phyloP scores from a whole-genome alignment of 352 stramenopile species.

The Aphanomyces invadans region DNA sequence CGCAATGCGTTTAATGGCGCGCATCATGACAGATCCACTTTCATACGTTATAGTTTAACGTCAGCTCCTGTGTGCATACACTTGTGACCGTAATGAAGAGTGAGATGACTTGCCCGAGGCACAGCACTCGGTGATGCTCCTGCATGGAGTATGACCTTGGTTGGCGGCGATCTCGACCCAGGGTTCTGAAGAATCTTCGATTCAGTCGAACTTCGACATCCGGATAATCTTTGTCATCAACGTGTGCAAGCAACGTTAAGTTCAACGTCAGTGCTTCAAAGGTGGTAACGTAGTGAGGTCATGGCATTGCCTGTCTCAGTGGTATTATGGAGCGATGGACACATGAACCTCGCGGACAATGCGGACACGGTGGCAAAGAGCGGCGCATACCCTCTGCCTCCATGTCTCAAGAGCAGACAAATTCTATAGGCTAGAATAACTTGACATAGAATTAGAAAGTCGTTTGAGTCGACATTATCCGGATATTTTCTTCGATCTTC shows the following conservation, averaged over 20 bases:
- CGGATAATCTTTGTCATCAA: neutral
- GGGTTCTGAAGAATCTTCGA: neutral
- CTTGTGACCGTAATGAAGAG: conserved; percentile 81
- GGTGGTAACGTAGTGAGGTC: no score
- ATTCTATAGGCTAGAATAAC: no score
- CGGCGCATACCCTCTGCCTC: no score
- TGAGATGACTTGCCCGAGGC: conserved; percentile 84
- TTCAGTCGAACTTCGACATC: neutral
- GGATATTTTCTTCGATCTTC: neutral
- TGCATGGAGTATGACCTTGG: conserved; percentile 25
- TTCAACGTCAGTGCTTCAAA: no score
- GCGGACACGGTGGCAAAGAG: no score
- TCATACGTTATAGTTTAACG: conserved; percentile 53
- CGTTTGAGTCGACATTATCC: conserved; percentile 1
- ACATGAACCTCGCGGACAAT: no score
- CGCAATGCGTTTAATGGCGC: neutral
- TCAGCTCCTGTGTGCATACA: conserved; percentile 80
- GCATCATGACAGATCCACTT: conserved; percentile 2
- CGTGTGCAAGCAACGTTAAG: neutral
- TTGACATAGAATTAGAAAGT: no score
- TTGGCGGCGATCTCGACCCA: neutral
- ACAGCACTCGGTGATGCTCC: conserved; percentile 46
- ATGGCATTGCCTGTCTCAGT: no score
- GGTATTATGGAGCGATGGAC: no score
- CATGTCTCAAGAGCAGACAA: no score